These are phyloP conservation scores for Agaricus subrufescens DNA, from an alignment of 768 basidiomycete species.

Conservation along the genomic window DNA sequence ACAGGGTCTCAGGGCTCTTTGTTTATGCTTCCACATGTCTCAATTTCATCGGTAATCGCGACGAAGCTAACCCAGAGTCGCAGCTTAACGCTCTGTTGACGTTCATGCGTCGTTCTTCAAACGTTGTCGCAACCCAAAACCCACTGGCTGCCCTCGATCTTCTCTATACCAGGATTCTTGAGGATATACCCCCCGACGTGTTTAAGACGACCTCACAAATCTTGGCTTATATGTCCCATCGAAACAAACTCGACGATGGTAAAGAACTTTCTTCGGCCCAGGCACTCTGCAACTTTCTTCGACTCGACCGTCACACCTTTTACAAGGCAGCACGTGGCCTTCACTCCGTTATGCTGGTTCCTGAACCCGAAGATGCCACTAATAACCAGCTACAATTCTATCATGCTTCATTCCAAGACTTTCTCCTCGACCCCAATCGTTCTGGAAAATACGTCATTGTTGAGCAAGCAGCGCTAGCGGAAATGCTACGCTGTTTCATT, in stretches of 20 bases:
- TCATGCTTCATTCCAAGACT: constrained; percentile 5
- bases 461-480: background rate
- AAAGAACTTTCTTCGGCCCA: background rate
- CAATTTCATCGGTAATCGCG: background rate
- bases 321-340: background rate
- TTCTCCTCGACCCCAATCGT: background rate
- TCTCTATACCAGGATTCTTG: background rate
- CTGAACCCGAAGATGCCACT: background rate
- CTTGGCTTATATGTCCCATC: background rate
- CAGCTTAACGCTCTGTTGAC: no score
- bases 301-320: background rate
- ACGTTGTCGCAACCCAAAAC: background rate
- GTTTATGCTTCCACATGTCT: background rate
- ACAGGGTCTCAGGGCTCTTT: background rate
- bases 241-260: no score
- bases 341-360: background rate
- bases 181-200: background rate
- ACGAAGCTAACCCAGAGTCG: no score
- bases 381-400: background rate
- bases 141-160: background rate
- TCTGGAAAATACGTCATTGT: background rate
- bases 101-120: no score
- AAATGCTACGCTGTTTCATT: background rate
- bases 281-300: background rate
- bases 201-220: background rate